Evolutionary conservation across 768 basidiomycete species (phyloP), one percentile per base, ranked within the genome.

Genomic region (Tulasnella sp.): DNA sequence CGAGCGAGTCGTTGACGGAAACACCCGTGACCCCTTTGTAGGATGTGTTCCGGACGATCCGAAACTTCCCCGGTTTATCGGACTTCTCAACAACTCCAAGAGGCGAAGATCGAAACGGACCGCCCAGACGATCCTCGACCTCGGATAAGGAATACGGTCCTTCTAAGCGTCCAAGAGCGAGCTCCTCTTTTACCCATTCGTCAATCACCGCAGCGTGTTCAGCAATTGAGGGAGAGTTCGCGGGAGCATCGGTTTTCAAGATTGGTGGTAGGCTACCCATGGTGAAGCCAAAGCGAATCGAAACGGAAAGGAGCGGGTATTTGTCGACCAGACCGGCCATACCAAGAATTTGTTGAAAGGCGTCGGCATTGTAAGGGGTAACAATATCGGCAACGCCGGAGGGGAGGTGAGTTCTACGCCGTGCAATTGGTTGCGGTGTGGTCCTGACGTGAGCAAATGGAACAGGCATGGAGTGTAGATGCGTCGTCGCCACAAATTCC

Each of bases 61-160:
- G 39, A 40, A 80, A 84, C 84, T 75, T 84, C 82, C 27, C 81
- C 68, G 9, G 82, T 42, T 0, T 68, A 21, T 68, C 58, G 21
- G 73, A 16, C 75, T 82, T 81, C 18, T 56, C 71, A 1, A 82
- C 75, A 6, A 80, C 19, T 6, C 62, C 78, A 27, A 81, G 68
- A 1, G 80, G 80, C 10, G 68, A 79, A 0, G 80, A 42, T 5
- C 46, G 31, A 39, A 82, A 82, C n/a, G 58, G 76, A 9, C 71
- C 48, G 27, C 42, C 24, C 8, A 81, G 19, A 8, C 71, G 24
- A n/a, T 2, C 16, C 36, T 58, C 71, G 12, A 77, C 39, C 68
- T 81, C 58, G 19, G 19, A 12, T 48, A 27, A 16, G 6, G 81
- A 46, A 52, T 78, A 79, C 8, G 80, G 80, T 3, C 81, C 80